Base-by-base conservation (phyloP, 2,329 filamentous ascomycete genomes). In the Dactylellina haptotyla region DNA sequence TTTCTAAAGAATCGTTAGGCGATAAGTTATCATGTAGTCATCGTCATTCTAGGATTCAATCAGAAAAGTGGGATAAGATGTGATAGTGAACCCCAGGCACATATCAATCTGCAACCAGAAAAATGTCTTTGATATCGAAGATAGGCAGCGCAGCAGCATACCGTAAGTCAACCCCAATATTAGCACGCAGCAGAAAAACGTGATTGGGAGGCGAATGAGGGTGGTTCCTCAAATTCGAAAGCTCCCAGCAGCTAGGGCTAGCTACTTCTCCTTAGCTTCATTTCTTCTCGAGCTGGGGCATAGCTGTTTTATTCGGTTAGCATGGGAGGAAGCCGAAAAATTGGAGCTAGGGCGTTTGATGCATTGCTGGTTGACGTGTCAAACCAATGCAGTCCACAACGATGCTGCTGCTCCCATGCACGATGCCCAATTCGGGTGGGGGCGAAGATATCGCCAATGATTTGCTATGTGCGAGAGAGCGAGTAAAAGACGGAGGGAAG, bases 341-440 rank as follows among this genome's bases (percentile, higher is more conserved):
- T 59, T n/a, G 54, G 51, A 48, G 41, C 59, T 53, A 67, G 54
- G 43, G 53, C 26, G 41, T 45, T 39, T 25, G 46, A 45, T 59
- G 66, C 66, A 65, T 64, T 71, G 67, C 59, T 72, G 58, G 67
- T 72, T 72, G 67, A 72, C 67, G 67, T 72, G 67, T 72, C 67
- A 72, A 72, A 57, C 59, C 59, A 48, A 72, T 72, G 67, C 67
- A 72, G 61, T 72, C 59, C 67, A 72, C 67, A 53, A 57, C 66
- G 58, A 64, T 71, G 28, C 59, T 54, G 45, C 43, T 62, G 51
- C 51, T 32, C 41, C 34, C 65, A 65, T 72, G 67, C 67, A 72
- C 50, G 53, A 41, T 46, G 45, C 53, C 59, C 54, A 72, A 72
- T 72, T 50, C n/a, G 59, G 43, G 51, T 57, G 66, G 65, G 58